Evolutionary conservation across 768 basidiomycete species (phyloP).

Genomic region (Suillus subaureus): DNA sequence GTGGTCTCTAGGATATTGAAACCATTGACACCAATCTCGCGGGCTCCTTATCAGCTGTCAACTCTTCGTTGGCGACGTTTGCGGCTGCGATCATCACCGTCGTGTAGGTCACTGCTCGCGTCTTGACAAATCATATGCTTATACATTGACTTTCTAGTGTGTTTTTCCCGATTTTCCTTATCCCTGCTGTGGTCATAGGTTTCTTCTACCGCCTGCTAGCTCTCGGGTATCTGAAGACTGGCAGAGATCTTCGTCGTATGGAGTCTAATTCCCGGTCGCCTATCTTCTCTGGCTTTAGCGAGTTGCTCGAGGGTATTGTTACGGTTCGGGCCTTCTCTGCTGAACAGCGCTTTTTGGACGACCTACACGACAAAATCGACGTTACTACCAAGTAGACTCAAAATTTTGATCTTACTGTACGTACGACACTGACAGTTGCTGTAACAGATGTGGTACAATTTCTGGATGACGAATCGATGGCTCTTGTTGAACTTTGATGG

Average conservation of each 20-base stretch:
- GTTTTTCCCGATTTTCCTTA: conserved; percentile 81
- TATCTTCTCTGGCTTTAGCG: conserved; percentile 82
- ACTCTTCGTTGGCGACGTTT: conserved; percentile 76
- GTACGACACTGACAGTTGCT: not conserved
- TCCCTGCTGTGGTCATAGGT: conserved; percentile 77
- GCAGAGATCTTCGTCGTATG: conserved; percentile 85
- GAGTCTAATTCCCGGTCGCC: conserved; percentile 87
- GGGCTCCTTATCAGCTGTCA: conserved; percentile 71
- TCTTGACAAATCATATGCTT: conserved; percentile 19
- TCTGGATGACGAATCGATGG: conserved; percentile 93
- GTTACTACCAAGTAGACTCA: conserved; percentile 64
- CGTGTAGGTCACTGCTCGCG: conserved; percentile 43
- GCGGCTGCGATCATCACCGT: conserved; percentile 75
- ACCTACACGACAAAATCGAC: conserved; percentile 73
- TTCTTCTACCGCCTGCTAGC: conserved; percentile 71
- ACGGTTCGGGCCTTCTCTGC: conserved; percentile 91
- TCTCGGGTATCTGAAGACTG: conserved; percentile 75
- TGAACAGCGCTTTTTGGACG: conserved; percentile 75
- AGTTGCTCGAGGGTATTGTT: conserved; percentile 87
- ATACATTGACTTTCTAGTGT: conserved; percentile 37
- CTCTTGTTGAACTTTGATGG: conserved; percentile 81
- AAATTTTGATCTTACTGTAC: not conserved
- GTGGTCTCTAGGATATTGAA: conserved; percentile 64
- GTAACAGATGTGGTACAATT: conserved; percentile 76
- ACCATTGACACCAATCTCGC: conserved; percentile 80